Conservation (phyloP, 345 rosid species). For the Lepidium africanum region DNA sequence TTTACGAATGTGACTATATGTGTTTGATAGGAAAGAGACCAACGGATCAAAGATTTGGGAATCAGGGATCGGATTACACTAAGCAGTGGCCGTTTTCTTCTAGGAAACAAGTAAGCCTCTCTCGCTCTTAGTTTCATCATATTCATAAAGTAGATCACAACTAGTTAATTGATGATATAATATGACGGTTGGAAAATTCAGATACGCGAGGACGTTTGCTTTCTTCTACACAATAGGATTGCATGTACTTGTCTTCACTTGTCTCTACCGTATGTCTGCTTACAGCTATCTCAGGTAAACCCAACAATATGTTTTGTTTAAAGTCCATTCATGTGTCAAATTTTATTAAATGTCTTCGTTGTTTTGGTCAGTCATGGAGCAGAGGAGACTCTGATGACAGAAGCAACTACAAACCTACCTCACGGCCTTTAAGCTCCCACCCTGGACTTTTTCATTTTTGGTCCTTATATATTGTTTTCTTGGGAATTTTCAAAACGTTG, state of each 20-base stretch:
- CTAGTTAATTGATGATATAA: background rate
- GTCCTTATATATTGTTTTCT: background rate
- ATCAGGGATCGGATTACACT: slow-evolving; percentile 92
- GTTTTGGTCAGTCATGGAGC: slow-evolving; percentile 55
- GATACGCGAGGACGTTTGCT: slow-evolving; percentile 87
- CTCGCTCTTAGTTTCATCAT: background rate
- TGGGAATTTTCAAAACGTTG: background rate
- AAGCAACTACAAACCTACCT: slow-evolving; percentile 55
- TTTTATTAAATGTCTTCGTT: background rate
- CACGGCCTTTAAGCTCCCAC: slow-evolving; percentile 44
- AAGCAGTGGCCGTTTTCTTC: slow-evolving; percentile 87
- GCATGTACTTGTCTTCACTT: slow-evolving; percentile 80
- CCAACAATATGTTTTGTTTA: background rate
- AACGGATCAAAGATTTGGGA: slow-evolving; percentile 91
- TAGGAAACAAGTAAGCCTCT: slow-evolving; percentile 77
- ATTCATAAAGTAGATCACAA: background rate
- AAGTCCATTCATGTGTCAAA: background rate
- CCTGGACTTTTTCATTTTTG: background rate
- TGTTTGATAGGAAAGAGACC: slow-evolving; percentile 76
- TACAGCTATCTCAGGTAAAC: slow-evolving; percentile 75
- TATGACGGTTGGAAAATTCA: slow-evolving; percentile 16
- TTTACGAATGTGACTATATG: background rate
- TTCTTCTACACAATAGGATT: slow-evolving; percentile 91
- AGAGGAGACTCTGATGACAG: slow-evolving; percentile 45
- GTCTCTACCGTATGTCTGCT: slow-evolving; percentile 96